These are phyloP conservation scores for Ascomycota sp. DNA, from an alignment of 2,329 filamentous ascomycete species.

Conservation along the genomic window DNA sequence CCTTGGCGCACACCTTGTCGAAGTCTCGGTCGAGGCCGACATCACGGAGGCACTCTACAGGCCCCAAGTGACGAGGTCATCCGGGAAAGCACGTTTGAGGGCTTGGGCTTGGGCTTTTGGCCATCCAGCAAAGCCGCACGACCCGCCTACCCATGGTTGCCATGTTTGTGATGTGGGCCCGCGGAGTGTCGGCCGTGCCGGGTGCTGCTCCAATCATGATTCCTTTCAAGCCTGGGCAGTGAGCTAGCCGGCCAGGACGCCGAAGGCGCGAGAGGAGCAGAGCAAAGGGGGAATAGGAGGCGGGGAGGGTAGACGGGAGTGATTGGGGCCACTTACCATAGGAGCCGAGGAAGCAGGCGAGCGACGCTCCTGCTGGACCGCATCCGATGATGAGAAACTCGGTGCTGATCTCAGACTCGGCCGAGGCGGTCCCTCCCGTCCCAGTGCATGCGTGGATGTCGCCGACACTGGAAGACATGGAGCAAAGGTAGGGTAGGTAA, in stretches of 20 bases:
- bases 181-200: constrained; percentile 32
- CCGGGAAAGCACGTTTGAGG: too few species aligned
- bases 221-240: constrained; percentile 29
- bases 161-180: constrained; percentile 41
- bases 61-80: too few species aligned
- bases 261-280: neutral
- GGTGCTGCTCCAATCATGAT: constrained; percentile 29
- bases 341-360: constrained; percentile 30
- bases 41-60: constrained; percentile 28
- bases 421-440: too few species aligned
- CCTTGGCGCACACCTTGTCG: constrained; percentile 14
- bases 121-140: too few species aligned
- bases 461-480: too few species aligned
- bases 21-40: constrained; percentile 25
- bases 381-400: constrained; percentile 29
- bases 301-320: neutral
- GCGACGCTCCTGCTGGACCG: constrained; percentile 31
- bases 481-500: too few species aligned
- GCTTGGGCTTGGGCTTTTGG: neutral
- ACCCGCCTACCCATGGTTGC: constrained; percentile 22
- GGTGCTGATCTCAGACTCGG: constrained; percentile 13
- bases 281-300: too few species aligned
- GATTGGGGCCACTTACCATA: constrained; percentile 16
- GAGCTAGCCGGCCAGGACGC: too few species aligned
- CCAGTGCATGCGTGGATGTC: too few species aligned